These are phyloP conservation scores for Flaveria brownii DNA, from an alignment of 129 eudicot species.

Conservation along the genomic window DNA sequence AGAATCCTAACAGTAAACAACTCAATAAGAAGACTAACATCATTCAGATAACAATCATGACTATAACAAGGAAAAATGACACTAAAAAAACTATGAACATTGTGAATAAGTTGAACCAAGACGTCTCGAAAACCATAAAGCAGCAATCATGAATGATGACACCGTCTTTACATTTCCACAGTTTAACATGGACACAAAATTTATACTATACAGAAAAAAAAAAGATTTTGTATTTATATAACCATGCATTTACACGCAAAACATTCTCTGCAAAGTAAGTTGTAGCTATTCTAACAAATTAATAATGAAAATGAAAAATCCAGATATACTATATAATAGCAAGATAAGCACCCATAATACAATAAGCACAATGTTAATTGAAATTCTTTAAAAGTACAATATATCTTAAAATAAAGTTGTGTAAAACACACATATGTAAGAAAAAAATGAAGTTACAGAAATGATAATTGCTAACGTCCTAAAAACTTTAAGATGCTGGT, in stretches of 20 bases:
- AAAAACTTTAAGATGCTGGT: not conserved
- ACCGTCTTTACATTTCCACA: not conserved
- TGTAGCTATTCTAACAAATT: conserved; percentile 1
- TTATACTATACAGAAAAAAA: not conserved
- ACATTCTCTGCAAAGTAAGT: not conserved
- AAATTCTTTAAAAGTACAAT: not conserved
- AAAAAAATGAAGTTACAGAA: not conserved
- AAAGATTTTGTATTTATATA: not conserved
- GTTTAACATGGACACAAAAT: not conserved
- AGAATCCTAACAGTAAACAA: conserved; percentile 65
- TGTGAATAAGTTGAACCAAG: not conserved
- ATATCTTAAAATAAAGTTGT: not conserved
- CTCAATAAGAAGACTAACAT: not conserved
- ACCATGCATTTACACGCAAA: not conserved
- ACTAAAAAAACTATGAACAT: not conserved
- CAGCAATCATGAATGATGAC: not conserved
- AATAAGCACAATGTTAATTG: not conserved
- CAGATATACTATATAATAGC: not conserved
- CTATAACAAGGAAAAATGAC: not conserved
- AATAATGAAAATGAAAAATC: not conserved
- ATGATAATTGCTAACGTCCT: conserved; percentile 1
- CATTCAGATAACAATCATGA: not conserved
- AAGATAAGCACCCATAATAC: not conserved
- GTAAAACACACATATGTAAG: not conserved
- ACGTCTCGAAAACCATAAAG: not conserved